phyloP scores from a whole-genome alignment of 805 yeast species.

The Spathaspora girioi region DNA sequence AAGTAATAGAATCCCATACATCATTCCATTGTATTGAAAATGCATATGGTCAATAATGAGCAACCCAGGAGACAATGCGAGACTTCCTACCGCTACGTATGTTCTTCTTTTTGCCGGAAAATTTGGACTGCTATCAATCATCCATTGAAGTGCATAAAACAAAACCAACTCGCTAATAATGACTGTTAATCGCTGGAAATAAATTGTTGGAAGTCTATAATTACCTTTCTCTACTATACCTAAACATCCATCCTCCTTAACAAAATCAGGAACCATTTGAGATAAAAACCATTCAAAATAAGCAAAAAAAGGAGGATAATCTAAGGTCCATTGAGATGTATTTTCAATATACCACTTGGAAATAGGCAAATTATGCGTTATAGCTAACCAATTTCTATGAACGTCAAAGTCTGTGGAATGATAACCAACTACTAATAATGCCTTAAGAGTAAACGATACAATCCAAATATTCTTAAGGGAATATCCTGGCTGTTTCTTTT shows the following conservation, averaged over 20 bases:
- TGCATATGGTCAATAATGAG: slow-evolving; percentile 92
- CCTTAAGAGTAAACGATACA: slow-evolving; percentile 30
- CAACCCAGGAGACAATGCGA: slow-evolving; percentile 85
- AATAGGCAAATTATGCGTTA: slow-evolving; percentile 73
- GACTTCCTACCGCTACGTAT: slow-evolving; percentile 75
- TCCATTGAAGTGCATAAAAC: slow-evolving; percentile 69
- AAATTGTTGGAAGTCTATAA: slow-evolving; percentile 75
- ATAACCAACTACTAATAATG: slow-evolving; percentile 54
- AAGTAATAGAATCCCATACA: slow-evolving; percentile 78
- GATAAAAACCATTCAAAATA: slow-evolving; percentile 85
- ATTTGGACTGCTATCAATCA: slow-evolving; percentile 45
- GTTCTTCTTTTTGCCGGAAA: slow-evolving; percentile 44
- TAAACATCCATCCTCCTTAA: slow-evolving; percentile 72
- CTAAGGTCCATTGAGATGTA: slow-evolving; percentile 88
- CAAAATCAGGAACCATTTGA: slow-evolving; percentile 62
- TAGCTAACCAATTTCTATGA: slow-evolving; percentile 95
- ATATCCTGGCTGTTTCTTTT: slow-evolving; percentile 8
- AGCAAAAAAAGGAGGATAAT: slow-evolving; percentile 97
- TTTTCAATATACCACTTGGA: slow-evolving; percentile 78
- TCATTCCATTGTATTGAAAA: slow-evolving; percentile 93
- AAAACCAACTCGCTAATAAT: slow-evolving; percentile 70
- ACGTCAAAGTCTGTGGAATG: slow-evolving; percentile 97
- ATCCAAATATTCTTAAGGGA: slow-evolving; percentile 36
- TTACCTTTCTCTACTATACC: slow-evolving; percentile 60
- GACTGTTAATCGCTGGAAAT: slow-evolving; percentile 81